Conservation (phyloP, 2,329 filamentous ascomycete species). For the Colletotrichum tropicicola region DNA sequence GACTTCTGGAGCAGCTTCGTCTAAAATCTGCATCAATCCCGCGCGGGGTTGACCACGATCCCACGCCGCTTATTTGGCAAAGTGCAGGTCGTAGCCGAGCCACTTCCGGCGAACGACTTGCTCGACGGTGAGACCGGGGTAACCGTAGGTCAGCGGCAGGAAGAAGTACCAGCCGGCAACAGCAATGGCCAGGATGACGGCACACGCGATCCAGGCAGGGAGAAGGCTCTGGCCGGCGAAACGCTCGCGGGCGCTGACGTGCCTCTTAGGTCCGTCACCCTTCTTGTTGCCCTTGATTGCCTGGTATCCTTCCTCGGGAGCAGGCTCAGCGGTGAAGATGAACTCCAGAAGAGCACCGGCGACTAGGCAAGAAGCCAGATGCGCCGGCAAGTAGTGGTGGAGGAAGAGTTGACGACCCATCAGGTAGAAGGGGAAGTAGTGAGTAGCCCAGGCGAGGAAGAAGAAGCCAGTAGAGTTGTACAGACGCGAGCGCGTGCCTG, state of each 20-base stretch:
- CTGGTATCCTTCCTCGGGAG: constrained; percentile 62
- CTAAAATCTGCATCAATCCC: neutral
- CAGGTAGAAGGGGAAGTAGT: constrained; percentile 97
- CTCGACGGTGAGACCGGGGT: constrained; percentile 83
- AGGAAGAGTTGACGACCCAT: constrained; percentile 99
- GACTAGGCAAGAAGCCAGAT: constrained; percentile 89
- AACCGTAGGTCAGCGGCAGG: constrained; percentile 93
- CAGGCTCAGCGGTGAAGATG: constrained; percentile 89
- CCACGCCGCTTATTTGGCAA: constrained; percentile 81
- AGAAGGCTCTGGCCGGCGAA: constrained; percentile 81
- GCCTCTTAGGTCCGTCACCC: constrained; percentile 57
- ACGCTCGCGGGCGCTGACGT: constrained; percentile 82
- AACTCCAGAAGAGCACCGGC: constrained; percentile 94
- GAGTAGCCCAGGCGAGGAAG: constrained; percentile 96
- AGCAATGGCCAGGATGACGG: constrained; percentile 73
- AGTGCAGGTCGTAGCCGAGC: constrained; percentile 97
- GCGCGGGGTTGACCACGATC: neutral
- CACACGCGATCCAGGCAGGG: constrained; percentile 80
- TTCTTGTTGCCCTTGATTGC: constrained; percentile 57
- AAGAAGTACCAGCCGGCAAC: constrained; percentile 91
- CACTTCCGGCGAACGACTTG: constrained; percentile 88
- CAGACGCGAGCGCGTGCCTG: constrained; percentile 88
- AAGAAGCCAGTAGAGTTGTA: constrained; percentile 99
- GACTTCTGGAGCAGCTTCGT: constrained; percentile 4
- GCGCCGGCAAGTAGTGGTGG: constrained; percentile 96